A percentile compares a stretch with the other conserved stretches of the same genome.
phyloP scores from a whole-genome alignment of 768 basidiomycete species.

The Termitomyces sp. region DNA sequence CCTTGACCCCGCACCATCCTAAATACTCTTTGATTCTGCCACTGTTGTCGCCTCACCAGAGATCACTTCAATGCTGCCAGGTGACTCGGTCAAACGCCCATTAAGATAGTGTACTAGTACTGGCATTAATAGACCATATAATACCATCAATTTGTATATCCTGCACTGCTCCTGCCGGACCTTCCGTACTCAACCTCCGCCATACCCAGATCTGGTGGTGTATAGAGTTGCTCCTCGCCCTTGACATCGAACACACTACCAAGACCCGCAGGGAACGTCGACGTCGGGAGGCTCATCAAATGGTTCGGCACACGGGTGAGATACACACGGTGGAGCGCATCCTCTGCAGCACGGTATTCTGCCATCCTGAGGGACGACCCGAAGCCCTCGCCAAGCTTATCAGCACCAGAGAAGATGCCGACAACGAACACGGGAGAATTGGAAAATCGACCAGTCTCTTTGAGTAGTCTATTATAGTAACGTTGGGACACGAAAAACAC shows the following conservation, averaged over 20 bases:
- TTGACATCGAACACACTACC: slow-evolving; percentile 46
- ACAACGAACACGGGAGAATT: slow-evolving; percentile 93
- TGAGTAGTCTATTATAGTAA: slow-evolving; percentile 58
- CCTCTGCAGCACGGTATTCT: slow-evolving; percentile 88
- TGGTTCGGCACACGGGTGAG: slow-evolving; percentile 73
- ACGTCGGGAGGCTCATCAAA: slow-evolving; percentile 63
- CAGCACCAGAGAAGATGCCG: slow-evolving; percentile 82
- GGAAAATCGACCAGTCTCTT: slow-evolving; percentile 88
- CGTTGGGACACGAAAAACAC: background rate
- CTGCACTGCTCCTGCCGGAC: slow-evolving; percentile 46
- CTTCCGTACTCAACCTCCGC: slow-evolving; percentile 68
- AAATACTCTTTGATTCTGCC: too few relatives aligned
- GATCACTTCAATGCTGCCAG: background rate
- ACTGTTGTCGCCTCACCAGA: background rate
- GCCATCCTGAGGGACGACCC: slow-evolving; percentile 94
- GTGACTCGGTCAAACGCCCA: background rate
- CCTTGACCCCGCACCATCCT: too few relatives aligned
- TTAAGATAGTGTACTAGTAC: slow-evolving; percentile 1
- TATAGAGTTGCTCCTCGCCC: slow-evolving; percentile 42
- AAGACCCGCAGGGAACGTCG: slow-evolving; percentile 57
- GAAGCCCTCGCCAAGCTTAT: slow-evolving; percentile 91
- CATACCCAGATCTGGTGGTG: slow-evolving; percentile 48
- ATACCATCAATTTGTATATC: slow-evolving; percentile 3
- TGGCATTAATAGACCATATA: background rate
- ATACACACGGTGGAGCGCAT: slow-evolving; percentile 77